Base-by-base conservation (phyloP, 352 stramenopile species). In the Pythium angustatum region DNA sequence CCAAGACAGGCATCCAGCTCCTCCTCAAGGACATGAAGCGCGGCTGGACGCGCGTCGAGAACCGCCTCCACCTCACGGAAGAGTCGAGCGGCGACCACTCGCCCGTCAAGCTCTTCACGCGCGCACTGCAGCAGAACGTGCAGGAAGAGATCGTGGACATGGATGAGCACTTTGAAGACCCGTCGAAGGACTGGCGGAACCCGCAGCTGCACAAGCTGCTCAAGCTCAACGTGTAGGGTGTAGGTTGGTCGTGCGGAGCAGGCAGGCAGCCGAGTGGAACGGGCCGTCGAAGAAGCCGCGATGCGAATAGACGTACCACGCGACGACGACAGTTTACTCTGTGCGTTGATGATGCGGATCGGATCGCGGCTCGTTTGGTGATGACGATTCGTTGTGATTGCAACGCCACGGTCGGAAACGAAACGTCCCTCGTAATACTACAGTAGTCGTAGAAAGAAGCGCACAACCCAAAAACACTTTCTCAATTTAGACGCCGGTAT, bases 21-120 rank as follows among this genome's bases (percentile, higher is more conserved):
- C 60, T 92, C 52, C 75, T 90, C 3, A 91, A 92, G 76, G 85
- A 94, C 74, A 73, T 87, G 19, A 94, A 94, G 65, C 83, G 83
- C 44, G 79, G 85, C 47, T 94, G 85, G 85, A 79, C 73, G 33
- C 72, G 72, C 36, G 75, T 89, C 51, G 82, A 94, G 64, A 86
- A 78, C 61, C 78, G 73, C n/a, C 68, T 94, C 28, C 61, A 67
- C 24, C 41, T 69, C 22, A 66, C 87, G 34, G 77, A 78, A 22
- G 70, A 85, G 45, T 75, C 66, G 38, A 76, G 73, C 44, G 57
- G 57, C 30, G 72, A 75, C 33, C 45, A 52, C 34, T 65, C 70
- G 57, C 64, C 72, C n/a, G 53, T 70, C 58, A 72, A 79, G 53
- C 63, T 80, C 44, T 58, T 90, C n/a, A 76, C 78, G 11, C 38